Evolutionary conservation across 2,329 filamentous ascomycete species (phyloP).

Genomic region (Hypoxylon sp.): DNA sequence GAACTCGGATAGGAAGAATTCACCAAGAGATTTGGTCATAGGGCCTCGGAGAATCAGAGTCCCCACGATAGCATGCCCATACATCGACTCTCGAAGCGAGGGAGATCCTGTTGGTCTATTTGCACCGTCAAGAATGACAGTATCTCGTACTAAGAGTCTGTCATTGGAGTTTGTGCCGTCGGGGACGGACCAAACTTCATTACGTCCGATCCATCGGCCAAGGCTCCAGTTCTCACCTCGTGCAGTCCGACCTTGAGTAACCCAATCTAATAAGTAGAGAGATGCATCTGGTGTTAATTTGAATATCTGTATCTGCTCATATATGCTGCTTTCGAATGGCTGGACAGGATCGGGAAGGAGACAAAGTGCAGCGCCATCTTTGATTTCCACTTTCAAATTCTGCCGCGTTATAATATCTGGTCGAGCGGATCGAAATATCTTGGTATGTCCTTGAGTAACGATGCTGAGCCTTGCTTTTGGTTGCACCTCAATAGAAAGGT

Average conservation of each 20-base stretch:
- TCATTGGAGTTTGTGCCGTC: conserved; percentile 55
- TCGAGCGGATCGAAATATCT: conserved; percentile 87
- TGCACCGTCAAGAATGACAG: conserved; percentile 78
- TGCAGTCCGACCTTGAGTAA: conserved; percentile 87
- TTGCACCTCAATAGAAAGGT: conserved; percentile 78
- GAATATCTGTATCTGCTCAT: conserved; percentile 88
- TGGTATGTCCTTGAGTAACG: conserved; percentile 86
- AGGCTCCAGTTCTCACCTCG: conserved; percentile 93
- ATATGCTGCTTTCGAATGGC: conserved; percentile 87
- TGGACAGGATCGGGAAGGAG: conserved; percentile 92
- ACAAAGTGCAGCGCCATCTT: conserved; percentile 69
- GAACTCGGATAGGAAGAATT: conserved; percentile 87
- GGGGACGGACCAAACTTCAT: conserved; percentile 80
- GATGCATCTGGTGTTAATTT: conserved; percentile 69
- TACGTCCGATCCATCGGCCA: conserved; percentile 82
- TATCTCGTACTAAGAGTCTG: conserved; percentile 86
- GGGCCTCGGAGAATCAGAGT: conserved; percentile 87
- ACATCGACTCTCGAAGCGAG: conserved; percentile 74
- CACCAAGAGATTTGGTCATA: conserved; percentile 74
- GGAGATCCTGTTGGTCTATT: conserved; percentile 58
- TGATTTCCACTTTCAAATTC: conserved; percentile 66
- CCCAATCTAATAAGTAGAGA: conserved; percentile 92
- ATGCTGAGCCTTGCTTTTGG: conserved; percentile 75
- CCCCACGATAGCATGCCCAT: conserved; percentile 82
- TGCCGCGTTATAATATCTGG: conserved; percentile 71